phyloP scores from a whole-genome alignment of 176 grass and related monocot species.

The Panicum miliaceum region DNA sequence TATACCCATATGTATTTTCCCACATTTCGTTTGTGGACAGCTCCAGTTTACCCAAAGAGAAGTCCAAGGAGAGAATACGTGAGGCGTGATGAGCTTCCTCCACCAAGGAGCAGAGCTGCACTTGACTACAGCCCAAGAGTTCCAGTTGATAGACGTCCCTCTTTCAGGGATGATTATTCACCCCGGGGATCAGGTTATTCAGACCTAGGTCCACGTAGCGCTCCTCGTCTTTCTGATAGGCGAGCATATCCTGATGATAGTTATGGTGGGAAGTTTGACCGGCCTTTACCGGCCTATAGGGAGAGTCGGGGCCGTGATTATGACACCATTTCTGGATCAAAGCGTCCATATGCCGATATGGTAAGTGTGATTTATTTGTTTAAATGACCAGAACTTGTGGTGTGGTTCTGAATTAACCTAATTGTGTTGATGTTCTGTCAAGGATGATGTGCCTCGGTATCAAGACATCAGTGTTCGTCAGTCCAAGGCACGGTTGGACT shows the following conservation, averaged over 20 bases:
- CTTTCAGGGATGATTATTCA: conserved; percentile 78
- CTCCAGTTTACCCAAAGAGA: conserved; percentile 69
- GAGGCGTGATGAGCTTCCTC: conserved; percentile 70
- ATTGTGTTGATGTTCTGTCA: conserved; percentile 36
- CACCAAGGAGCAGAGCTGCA: conserved; percentile 57
- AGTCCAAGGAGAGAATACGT: conserved; percentile 73
- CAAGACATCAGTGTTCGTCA: conserved; percentile 65
- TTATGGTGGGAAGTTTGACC: conserved; percentile 66
- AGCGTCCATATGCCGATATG: conserved; percentile 75
- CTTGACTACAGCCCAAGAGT: conserved; percentile 65
- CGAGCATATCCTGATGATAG: conserved; percentile 68
- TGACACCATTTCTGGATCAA: conserved; percentile 74
- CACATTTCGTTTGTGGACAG: conserved; percentile 36
- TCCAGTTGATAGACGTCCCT: conserved; percentile 59
- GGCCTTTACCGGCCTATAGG: conserved; percentile 59
- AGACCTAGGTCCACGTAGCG: conserved; percentile 58
- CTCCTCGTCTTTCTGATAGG: conserved; percentile 63
- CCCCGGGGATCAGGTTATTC: conserved; percentile 65
- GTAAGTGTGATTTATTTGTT: conserved; percentile 41
- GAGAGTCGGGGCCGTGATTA: conserved; percentile 71
- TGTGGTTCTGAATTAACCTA: conserved; percentile 31
- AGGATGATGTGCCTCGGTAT: conserved; percentile 77
- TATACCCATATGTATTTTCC: conserved; percentile 1
- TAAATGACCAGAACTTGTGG: conserved; percentile 3
- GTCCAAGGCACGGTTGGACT: conserved; percentile 71